Evolutionary conservation across 805 yeast species (phyloP).

Genomic region (Diddensiella transvaalensis): DNA sequence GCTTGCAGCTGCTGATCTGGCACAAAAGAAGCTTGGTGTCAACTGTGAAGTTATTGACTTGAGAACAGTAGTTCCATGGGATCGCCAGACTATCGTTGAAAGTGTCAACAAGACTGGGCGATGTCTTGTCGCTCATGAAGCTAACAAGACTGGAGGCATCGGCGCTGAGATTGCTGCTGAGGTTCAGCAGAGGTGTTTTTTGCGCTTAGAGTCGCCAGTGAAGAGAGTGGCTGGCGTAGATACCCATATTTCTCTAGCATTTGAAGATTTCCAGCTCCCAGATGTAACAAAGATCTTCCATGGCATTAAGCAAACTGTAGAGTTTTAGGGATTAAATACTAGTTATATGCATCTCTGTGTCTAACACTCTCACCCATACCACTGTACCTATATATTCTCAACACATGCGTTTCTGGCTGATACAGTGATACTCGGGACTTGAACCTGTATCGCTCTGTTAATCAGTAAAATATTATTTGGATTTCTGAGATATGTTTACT

Average conservation of each 20-base stretch:
- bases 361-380: no score
- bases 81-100: slow-evolving; percentile 70
- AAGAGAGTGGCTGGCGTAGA: slow-evolving; percentile 95
- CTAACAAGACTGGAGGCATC: slow-evolving; percentile 88
- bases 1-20: slow-evolving; percentile 74
- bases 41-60: slow-evolving; percentile 83
- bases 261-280: slow-evolving; percentile 95
- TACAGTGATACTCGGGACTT: no score
- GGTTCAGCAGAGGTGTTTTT: slow-evolving; percentile 90
- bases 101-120: slow-evolving; percentile 89
- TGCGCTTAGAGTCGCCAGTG: slow-evolving; percentile 89
- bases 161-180: slow-evolving; percentile 95
- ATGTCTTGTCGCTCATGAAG: slow-evolving; percentile 79
- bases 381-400: no score
- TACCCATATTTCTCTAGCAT: slow-evolving; percentile 94
- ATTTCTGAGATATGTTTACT: no score
- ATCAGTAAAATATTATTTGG: no score
- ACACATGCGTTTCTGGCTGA: no score
- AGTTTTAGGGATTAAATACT: slow-evolving; percentile 26
- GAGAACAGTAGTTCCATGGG: slow-evolving; percentile 91
- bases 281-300: slow-evolving; percentile 44
- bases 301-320: slow-evolving; percentile 27
- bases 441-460: no score
- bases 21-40: slow-evolving; percentile 75
- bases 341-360: no score